Base-by-base conservation (phyloP, 306 rosid genomes). In the Acmispon strigosus region DNA sequence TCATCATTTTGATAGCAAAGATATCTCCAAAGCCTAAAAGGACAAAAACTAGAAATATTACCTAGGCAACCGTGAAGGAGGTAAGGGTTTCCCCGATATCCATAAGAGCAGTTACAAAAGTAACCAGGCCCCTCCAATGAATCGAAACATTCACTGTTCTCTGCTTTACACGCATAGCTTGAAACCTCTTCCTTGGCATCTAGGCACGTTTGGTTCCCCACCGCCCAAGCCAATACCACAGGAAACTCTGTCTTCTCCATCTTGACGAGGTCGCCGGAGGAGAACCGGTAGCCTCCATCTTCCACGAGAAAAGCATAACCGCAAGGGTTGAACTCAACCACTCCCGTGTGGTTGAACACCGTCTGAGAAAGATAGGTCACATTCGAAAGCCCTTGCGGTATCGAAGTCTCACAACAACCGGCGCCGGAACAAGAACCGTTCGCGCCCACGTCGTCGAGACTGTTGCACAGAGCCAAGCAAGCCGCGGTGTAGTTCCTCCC, bases 1-100 rank as follows among this genome's bases (percentile, higher is more conserved):
- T 2, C 1, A 1, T 2, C 5, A 27, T 27, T 27, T 27, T 27
- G 3, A 2, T 27, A 27, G 5, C 3, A 2, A 27, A 27, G 3
- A 27, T 2, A 27, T 4, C 5, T 27, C 4, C 3, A 2, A 4
- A 2, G 3, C 3, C 34, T 27, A 2, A 2, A 27, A 4, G 5
- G 3, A 4, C 10, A 6, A 36, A 36, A 6, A 6, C 10, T 6
- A 7, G 41, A 7, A 36, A 7, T 39, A 39, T 8, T 54, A 84
- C 82, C 84, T 50, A 19, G 17, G 17, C 86, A 82, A 10, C 81
- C 87, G 1, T 47, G 4, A 44, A 27, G 29, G 15, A 76, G 75
- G 71, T 78, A 86, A 3, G 82, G 84, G 47, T 69, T 86, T 4
- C 87, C 87, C 2, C 22, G 7, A 17, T 12, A 86, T 2, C 87